Base-by-base conservation (phyloP, 148 eudicot genomes). In the Cornus suecica region DNA sequence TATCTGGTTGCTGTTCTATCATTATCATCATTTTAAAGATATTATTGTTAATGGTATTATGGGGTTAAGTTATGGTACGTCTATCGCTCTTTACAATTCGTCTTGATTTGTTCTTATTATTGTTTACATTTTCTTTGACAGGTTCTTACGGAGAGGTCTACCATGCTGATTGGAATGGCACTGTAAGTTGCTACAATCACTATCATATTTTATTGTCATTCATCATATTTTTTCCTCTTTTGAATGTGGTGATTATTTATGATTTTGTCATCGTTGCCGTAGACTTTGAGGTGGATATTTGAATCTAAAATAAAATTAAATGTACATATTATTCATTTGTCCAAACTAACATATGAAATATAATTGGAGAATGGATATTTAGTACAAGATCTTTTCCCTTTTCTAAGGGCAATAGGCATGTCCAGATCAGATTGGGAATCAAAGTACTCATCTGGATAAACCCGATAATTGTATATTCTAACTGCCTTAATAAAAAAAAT, bases 111-210 rank as follows among this genome's bases (percentile, higher is more conserved):
- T 14, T 25, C 16, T 9, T 13, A 22, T 42, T 25, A 10, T 18
- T 30, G 15, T 48, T 52, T 26, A 24, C 3, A 9, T 52, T 1
- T 23, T 31, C 26, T 15, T 78, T 25, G 80, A 74, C 77, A 92
- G 99, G 99, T 79, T 95, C 99, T 37, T 95, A 95, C 75, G 99
- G 99, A 72, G 99, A 95, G 83, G 99, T 95, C 75, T 95, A 91
- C 79, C 97, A 83, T 79, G 99, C 97, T 77, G 99, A 95, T 83
- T 95, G 97, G 99, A 95, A 95, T 81, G 97, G 97, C 87, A 93
- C 91, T 30, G 99, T 95, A 85, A 88, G 97, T 26, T 31, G 16
- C 42, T 71, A 52, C 84, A 88, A 97, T 26, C 25, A 23, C 42
- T 76, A 52, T 34, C 62, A 27, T 42, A 37, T 37, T 8, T 3